Evolutionary conservation across 441 rosid genomes (phyloP).

Genomic region (Melastoma candidum): DNA sequence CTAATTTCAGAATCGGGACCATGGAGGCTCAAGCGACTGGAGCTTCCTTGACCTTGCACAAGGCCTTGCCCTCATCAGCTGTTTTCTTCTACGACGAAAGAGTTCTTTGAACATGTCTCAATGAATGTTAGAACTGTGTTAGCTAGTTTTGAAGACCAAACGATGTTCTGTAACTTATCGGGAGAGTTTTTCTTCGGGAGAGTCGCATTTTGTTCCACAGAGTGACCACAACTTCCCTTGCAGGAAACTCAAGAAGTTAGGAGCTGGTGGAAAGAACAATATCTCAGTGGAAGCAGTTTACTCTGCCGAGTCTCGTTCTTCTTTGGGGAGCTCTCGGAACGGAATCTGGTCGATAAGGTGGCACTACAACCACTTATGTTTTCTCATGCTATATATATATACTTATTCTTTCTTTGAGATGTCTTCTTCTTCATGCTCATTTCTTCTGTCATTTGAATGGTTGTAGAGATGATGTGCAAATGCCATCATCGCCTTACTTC

Average conservation of each 20-base stretch:
- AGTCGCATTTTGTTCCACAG: no score
- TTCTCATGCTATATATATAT: neutral
- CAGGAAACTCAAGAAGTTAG: slow-evolving; percentile 52
- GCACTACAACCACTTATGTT: neutral
- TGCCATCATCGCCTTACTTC: slow-evolving; percentile 69
- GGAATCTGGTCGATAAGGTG: slow-evolving; percentile 94
- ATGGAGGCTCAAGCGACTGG: no score
- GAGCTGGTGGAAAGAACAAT: slow-evolving; percentile 25
- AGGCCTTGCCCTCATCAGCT: no score
- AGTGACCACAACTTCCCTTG: slow-evolving; percentile 4
- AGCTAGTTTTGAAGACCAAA: no score
- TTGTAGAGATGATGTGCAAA: slow-evolving; percentile 69
- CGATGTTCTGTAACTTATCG: no score
- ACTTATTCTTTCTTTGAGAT: neutral
- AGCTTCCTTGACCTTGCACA: no score
- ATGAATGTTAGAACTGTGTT: no score
- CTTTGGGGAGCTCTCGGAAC: slow-evolving; percentile 28
- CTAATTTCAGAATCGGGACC: no score
- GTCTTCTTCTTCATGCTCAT: neutral
- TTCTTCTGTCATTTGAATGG: neutral
- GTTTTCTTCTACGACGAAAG: no score
- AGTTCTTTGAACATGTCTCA: no score
- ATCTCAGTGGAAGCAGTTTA: slow-evolving; percentile 38
- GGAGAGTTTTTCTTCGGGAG: no score
- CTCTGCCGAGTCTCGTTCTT: slow-evolving; percentile 35